Percentiles rank a stretch among this genome's conserved stretches.
Conservation (phyloP, 768 basidiomycete genomes). For the Amanita fuliginea region DNA sequence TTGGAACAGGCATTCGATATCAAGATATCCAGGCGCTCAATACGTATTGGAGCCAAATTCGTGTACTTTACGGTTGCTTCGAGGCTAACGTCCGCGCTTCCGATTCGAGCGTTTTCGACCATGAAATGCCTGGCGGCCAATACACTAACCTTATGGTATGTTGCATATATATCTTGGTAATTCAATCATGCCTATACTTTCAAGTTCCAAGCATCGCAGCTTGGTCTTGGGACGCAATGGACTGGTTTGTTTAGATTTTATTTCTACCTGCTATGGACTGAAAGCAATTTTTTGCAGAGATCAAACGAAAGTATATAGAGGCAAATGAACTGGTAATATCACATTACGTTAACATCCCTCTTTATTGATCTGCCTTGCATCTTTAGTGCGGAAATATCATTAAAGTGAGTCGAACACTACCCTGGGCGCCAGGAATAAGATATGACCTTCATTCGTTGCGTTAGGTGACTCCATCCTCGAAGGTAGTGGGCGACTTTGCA, state of each 20-base stretch:
- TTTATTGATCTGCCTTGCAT: slow-evolving; percentile 8
- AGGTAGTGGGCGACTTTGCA: slow-evolving; percentile 98
- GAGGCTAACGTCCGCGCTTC: slow-evolving; percentile 97
- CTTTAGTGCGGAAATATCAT: slow-evolving; percentile 89
- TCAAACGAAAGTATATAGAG: slow-evolving; percentile 98
- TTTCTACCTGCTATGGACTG: slow-evolving; percentile 7
- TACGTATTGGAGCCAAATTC: slow-evolving; percentile 96
- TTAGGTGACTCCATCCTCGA: slow-evolving; percentile 94
- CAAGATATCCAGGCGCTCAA: slow-evolving; percentile 97
- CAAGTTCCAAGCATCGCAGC: slow-evolving; percentile 96
- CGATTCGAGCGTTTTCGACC: slow-evolving; percentile 96
- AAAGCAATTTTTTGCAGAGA: slow-evolving; percentile 37
- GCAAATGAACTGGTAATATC: slow-evolving; percentile 81
- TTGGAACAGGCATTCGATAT: slow-evolving; percentile 95
- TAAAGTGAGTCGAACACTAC: slow-evolving; percentile 42
- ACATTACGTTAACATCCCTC: slow-evolving; percentile 4
- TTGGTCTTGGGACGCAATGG: slow-evolving; percentile 97
- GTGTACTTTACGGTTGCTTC: slow-evolving; percentile 91
- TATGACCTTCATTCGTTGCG: background rate
- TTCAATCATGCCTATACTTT: slow-evolving; percentile 12
- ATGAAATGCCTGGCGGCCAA: slow-evolving; percentile 99
- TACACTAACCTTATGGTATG: slow-evolving; percentile 88
- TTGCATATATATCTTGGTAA: slow-evolving; percentile 7
- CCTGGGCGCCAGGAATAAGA: background rate
- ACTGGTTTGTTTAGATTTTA: slow-evolving; percentile 36